phyloP scores from a whole-genome alignment of 202 grass and related monocot genomes.

The Musa balbisiana region DNA sequence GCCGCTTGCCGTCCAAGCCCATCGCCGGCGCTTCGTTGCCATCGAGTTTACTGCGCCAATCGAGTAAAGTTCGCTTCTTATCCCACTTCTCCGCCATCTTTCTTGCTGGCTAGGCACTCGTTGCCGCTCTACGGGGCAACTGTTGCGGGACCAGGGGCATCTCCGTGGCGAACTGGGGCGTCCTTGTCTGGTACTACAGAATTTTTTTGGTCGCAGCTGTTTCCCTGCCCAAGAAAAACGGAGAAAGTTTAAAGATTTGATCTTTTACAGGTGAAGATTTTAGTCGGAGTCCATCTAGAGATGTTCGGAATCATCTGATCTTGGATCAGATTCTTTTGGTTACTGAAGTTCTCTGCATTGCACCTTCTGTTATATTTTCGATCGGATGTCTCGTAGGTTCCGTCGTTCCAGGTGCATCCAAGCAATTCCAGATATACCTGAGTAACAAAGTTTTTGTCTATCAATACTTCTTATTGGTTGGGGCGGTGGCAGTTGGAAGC shows the following conservation, averaged over 20 bases:
- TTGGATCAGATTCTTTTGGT: constrained; percentile 6
- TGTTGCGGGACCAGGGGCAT: background rate
- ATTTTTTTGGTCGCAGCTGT: constrained; percentile 6
- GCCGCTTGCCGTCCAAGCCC: background rate
- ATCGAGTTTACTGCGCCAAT: background rate
- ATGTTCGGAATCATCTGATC: background rate
- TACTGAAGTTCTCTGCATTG: constrained; percentile 5
- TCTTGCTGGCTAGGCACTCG: background rate
- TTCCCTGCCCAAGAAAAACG: background rate
- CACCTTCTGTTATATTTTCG: constrained; percentile 11
- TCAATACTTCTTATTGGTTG: constrained; percentile 52
- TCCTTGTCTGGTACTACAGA: constrained; percentile 12
- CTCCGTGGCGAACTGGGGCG: constrained; percentile 20
- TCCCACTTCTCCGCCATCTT: background rate
- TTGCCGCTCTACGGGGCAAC: background rate
- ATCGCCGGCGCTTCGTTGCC: background rate
- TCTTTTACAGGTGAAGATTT: constrained; percentile 15
- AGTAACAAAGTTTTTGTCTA: constrained; percentile 33
- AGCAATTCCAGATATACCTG: constrained; percentile 22
- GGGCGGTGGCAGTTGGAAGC: constrained; percentile 38
- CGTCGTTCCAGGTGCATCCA: constrained; percentile 21
- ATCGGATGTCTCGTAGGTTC: constrained; percentile 37
- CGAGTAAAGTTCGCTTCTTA: background rate
- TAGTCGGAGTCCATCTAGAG: background rate
- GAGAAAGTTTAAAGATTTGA: constrained; percentile 8